A percentile compares a stretch with the other conserved stretches of the same genome.
Evolutionary conservation across 768 basidiomycete species (phyloP).

Genomic region (Infundibulicybe gibba): DNA sequence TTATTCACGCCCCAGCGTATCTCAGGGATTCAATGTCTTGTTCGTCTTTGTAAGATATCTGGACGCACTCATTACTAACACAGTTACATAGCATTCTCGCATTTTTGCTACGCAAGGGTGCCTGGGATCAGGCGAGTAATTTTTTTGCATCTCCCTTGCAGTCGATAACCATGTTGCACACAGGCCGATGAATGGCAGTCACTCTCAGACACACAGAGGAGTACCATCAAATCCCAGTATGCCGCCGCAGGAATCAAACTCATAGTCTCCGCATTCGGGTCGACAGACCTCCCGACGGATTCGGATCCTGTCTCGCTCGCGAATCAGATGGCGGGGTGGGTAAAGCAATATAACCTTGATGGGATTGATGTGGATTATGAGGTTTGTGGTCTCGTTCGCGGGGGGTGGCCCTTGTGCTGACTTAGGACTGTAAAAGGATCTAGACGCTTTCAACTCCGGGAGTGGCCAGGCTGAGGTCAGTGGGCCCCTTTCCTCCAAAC

Average conservation of each 20-base stretch:
- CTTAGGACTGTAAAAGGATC: conserved; percentile 39
- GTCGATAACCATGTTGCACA: background rate
- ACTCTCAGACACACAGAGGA: conserved; percentile 40
- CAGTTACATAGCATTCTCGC: conserved; percentile 34
- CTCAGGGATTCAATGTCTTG: conserved; percentile 60
- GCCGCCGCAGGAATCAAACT: conserved; percentile 55
- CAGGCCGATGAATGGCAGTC: conserved; percentile 51
- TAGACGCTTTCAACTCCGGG: conserved; percentile 53
- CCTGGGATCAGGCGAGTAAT: conserved; percentile 46
- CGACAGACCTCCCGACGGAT: conserved; percentile 51
- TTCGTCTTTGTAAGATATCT: conserved; percentile 17
- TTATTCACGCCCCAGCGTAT: background rate
- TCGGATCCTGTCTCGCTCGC: conserved; percentile 61
- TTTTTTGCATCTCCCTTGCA: background rate
- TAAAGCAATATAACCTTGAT: conserved; percentile 56
- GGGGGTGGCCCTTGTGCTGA: background rate
- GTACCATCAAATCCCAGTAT: conserved; percentile 50
- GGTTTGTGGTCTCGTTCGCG: conserved; percentile 16
- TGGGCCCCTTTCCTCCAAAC: background rate
- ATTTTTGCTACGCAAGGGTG: conserved; percentile 52
- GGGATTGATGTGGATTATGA: conserved; percentile 78
- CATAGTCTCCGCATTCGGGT: conserved; percentile 64
- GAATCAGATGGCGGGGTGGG: conserved; percentile 62
- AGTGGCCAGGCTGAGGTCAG: conserved; percentile 49
- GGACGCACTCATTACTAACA: conserved; percentile 1